These are phyloP conservation scores for Scleroderma bovista DNA, from an alignment of 768 basidiomycete species.

Conservation along the genomic window DNA sequence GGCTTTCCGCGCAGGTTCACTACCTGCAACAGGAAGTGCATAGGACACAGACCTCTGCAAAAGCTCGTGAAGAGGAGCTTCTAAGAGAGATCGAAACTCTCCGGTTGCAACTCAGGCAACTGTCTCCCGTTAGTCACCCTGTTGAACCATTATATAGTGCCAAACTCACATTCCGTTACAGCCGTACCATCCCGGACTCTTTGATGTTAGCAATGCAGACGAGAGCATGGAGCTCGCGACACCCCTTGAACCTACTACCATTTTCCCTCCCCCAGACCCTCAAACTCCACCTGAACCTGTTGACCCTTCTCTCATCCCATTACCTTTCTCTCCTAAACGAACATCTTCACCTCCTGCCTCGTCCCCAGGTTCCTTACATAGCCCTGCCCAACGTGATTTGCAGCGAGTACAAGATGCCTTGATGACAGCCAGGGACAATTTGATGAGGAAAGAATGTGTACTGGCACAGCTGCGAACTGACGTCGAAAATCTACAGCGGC, in stretches of 20 bases:
- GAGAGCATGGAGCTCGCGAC: conserved; percentile 50
- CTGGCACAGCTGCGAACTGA: conserved; percentile 17
- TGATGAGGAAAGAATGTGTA: conserved; percentile 19
- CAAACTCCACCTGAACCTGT: not conserved
- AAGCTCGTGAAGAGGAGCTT: conserved; percentile 30
- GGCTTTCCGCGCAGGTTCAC: conserved; percentile 26
- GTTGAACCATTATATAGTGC: not conserved
- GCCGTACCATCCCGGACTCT: conserved; percentile 15
- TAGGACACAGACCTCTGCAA: conserved; percentile 14
- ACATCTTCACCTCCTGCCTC: conserved; percentile 13
- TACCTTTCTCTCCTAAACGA: conserved; percentile 16
- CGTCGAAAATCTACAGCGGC: conserved; percentile 14
- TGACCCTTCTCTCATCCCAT: conserved; percentile 10
- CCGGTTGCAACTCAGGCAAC: conserved; percentile 2
- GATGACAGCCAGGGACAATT: conserved; percentile 14
- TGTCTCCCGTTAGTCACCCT: not conserved
- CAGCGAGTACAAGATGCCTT: conserved; percentile 16
- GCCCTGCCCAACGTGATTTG: conserved; percentile 14
- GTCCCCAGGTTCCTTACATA: not conserved
- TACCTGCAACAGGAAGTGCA: conserved; percentile 29
- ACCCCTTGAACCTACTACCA: conserved; percentile 37
- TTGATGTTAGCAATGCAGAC: conserved; percentile 34
- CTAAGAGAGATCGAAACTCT: conserved; percentile 25
- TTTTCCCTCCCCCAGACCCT: conserved; percentile 5
- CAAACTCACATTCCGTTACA: not conserved